These are phyloP conservation scores for Fraxinus greggii DNA, from an alignment of 305 asterid genomes.

Conservation along the genomic window DNA sequence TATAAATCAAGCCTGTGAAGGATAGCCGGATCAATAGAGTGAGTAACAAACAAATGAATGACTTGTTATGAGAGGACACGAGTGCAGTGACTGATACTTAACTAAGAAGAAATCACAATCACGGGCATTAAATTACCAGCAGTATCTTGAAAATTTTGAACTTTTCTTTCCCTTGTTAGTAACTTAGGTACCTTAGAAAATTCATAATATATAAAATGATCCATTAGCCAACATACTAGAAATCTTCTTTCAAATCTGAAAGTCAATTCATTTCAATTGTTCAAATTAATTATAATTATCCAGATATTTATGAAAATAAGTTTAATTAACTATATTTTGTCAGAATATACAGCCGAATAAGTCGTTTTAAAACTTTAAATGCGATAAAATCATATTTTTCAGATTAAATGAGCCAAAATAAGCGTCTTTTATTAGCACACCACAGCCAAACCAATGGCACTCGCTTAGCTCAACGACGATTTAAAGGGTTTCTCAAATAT, in stretches of 20 bases:
- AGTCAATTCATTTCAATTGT: not conserved
- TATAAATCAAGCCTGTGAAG: not conserved
- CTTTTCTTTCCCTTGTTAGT: not conserved
- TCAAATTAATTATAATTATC: not conserved
- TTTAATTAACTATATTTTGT: not conserved
- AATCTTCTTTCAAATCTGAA: not conserved
- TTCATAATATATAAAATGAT: not conserved
- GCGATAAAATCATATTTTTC: not conserved
- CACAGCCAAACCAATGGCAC: not conserved
- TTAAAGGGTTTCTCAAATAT: not conserved
- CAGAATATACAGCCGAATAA: not conserved
- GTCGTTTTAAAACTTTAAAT: not conserved
- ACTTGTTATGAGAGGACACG: not conserved
- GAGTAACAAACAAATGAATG: not conserved
- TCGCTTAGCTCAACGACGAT: not conserved
- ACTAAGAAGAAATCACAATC: not conserved
- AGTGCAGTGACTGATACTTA: not conserved
- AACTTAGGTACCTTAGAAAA: not conserved
- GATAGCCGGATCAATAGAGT: not conserved
- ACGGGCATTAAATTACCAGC: not conserved
- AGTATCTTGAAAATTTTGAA: not conserved
- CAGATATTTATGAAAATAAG: not conserved
- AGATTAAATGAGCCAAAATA: not conserved
- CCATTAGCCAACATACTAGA: not conserved
- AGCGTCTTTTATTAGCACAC: not conserved